These are phyloP conservation scores for Coprinellus aureogranulatus DNA, from an alignment of 768 basidiomycete genomes.

Conservation along the genomic window DNA sequence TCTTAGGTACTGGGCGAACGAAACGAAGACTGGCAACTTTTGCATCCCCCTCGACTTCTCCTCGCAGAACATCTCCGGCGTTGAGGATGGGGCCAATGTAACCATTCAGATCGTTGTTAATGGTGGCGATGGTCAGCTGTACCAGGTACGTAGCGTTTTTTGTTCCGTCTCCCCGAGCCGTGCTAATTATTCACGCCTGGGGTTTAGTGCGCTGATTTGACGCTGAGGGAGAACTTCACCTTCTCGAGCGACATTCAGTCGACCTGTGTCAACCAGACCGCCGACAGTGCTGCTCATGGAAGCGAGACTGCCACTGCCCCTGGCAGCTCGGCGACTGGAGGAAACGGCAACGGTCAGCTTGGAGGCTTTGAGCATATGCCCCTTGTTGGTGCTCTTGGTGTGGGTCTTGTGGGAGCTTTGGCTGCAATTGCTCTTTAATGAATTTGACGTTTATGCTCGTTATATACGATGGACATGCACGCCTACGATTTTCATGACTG, in stretches of 20 bases:
- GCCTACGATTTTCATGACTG: no score
- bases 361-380: neutral
- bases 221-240: conserved; percentile 51
- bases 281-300: neutral
- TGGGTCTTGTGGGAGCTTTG: neutral
- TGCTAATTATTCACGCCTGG: neutral
- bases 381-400: neutral
- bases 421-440: neutral
- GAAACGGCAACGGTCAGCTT: neutral
- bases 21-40: conserved; percentile 50
- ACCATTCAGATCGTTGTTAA: conserved; percentile 63
- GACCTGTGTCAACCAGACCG: conserved; percentile 4
- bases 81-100: conserved; percentile 63
- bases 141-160: conserved; percentile 46
- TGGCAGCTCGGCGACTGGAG: neutral
- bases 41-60: conserved; percentile 67
- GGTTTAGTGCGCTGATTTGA: conserved; percentile 70
- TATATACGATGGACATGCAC: no score
- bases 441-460: no score
- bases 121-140: conserved; percentile 68
- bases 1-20: conserved; percentile 45
- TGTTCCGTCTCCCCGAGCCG: neutral
- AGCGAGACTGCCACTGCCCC: neutral
- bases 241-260: conserved; percentile 21
- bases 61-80: conserved; percentile 38